These are phyloP conservation scores for Naganishia albida DNA, from an alignment of 1,284 basidiomycete species.

Conservation along the genomic window DNA sequence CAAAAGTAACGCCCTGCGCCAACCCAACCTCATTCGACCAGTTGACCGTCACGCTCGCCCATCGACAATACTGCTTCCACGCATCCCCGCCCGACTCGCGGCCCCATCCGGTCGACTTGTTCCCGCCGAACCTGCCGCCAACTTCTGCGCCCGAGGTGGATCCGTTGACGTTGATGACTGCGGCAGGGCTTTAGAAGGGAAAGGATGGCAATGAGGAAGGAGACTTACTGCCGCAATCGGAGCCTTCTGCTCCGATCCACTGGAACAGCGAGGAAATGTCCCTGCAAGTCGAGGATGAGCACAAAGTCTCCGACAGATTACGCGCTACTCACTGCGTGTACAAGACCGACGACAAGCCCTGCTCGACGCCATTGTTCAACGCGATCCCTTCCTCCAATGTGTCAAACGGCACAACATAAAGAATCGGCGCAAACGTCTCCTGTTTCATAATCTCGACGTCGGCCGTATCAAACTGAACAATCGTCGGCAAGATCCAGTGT, in stretches of 20 bases:
- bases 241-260: slow-evolving; percentile 87
- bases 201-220: too few species aligned
- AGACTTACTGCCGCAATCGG: slow-evolving; percentile 79
- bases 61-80: slow-evolving; percentile 71
- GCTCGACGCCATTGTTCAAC: slow-evolving; percentile 90
- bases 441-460: slow-evolving; percentile 70
- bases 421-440: slow-evolving; percentile 78
- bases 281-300: slow-evolving; percentile 43
- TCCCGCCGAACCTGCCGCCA: slow-evolving; percentile 86
- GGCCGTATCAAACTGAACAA: slow-evolving; percentile 58
- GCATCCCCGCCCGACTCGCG: slow-evolving; percentile 93
- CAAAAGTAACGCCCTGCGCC: slow-evolving; percentile 88
- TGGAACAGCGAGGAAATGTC: slow-evolving; percentile 77
- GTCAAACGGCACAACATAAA: slow-evolving; percentile 86
- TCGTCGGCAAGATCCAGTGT: slow-evolving; percentile 85
- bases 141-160: slow-evolving; percentile 95
- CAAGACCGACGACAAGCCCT: slow-evolving; percentile 82
- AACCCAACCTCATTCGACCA: slow-evolving; percentile 84
- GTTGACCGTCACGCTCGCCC: slow-evolving; percentile 85
- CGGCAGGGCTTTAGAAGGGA: background rate
- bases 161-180: slow-evolving; percentile 71
- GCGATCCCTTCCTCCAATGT: slow-evolving; percentile 84
- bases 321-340: slow-evolving; percentile 64
- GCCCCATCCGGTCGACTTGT: slow-evolving; percentile 83
- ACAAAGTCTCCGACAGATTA: background rate